Evolutionary conservation across 495 filamentous ascomycete species (phyloP).

Genomic region (Tuber borchii): DNA sequence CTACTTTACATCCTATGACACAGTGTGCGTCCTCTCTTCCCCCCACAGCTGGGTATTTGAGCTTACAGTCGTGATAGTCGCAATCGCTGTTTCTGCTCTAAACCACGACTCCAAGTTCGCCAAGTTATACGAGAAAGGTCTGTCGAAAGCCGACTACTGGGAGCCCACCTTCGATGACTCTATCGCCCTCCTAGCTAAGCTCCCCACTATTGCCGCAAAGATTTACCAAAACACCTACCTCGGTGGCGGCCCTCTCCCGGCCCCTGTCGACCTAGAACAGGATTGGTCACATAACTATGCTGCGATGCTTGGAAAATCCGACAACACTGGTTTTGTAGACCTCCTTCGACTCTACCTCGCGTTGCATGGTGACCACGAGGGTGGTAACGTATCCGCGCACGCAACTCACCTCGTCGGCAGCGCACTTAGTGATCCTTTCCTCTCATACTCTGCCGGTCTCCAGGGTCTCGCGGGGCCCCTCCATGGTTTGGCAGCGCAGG

Average conservation of each 20-base stretch:
- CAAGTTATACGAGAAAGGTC: constrained; percentile 79
- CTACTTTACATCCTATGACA: constrained; percentile 90
- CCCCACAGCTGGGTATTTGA: background rate
- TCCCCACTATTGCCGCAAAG: constrained; percentile 91
- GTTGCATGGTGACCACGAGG: constrained; percentile 96
- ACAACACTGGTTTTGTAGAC: constrained; percentile 92
- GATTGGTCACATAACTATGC: constrained; percentile 99
- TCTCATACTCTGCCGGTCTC: constrained; percentile 91
- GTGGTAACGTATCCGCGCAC: constrained; percentile 94
- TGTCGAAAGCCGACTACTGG: constrained; percentile 95
- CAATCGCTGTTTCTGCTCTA: constrained; percentile 85
- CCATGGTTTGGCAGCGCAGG: constrained; percentile 92
- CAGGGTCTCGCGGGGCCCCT: constrained; percentile 92
- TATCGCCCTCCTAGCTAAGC: constrained; percentile 88
- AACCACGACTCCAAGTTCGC: constrained; percentile 91
- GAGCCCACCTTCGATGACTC: constrained; percentile 96
- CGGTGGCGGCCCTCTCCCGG: constrained; percentile 68
- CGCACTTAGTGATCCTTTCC: constrained; percentile 87
- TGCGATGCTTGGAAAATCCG: constrained; percentile 84
- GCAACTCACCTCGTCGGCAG: constrained; percentile 96
- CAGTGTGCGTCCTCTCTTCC: constrained; percentile 50
- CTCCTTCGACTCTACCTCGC: constrained; percentile 87
- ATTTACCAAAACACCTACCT: constrained; percentile 88
- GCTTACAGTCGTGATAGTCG: constrained; percentile 45
- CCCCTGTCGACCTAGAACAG: constrained; percentile 69